phyloP scores from a whole-genome alignment of 2,329 filamentous ascomycete genomes.

The Colletotrichum neosansevieriae region DNA sequence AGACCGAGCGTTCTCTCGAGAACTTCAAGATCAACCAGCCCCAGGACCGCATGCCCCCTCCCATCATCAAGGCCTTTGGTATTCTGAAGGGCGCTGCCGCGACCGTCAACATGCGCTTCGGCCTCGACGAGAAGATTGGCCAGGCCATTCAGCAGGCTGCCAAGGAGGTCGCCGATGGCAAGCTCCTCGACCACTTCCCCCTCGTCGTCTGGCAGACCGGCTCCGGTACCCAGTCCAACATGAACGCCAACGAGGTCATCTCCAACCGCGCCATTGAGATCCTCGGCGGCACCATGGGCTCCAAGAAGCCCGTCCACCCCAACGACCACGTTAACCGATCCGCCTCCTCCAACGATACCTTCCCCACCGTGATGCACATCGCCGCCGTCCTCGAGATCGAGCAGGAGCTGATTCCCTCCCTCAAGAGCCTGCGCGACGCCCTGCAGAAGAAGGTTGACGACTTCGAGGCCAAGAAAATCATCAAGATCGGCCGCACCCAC shows the following conservation, averaged over 20 bases:
- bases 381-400: conserved; percentile 95
- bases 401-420: conserved; percentile 83
- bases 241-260: conserved; percentile 99
- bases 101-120: conserved; percentile 94
- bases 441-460: conserved; percentile 90
- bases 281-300: conserved; percentile 90
- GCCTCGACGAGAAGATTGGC: conserved; percentile 81
- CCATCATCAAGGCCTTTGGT: conserved; percentile 92
- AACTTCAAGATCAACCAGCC: conserved; percentile 99
- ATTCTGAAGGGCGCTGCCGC: conserved; percentile 97
- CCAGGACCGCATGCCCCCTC: conserved; percentile 96
- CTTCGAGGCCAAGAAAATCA: conserved; percentile 87
- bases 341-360: conserved; percentile 98
- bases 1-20: conserved; percentile 94
- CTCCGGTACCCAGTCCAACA: conserved; percentile 98
- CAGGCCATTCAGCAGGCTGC: conserved; percentile 96
- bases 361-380: conserved; percentile 99
- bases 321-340: conserved; percentile 99
- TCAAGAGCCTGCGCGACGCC: conserved; percentile 84
- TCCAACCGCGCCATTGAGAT: conserved; percentile 99
- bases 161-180: conserved; percentile 90
- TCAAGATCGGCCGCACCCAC: conserved; percentile 99
- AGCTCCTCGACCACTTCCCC: conserved; percentile 97
- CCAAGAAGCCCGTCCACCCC: conserved; percentile 98
- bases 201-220: conserved; percentile 99